A percentile compares a stretch with the other conserved stretches of the same genome.
Evolutionary conservation across 768 basidiomycete species (phyloP).

Genomic region (Mycena haematopus): DNA sequence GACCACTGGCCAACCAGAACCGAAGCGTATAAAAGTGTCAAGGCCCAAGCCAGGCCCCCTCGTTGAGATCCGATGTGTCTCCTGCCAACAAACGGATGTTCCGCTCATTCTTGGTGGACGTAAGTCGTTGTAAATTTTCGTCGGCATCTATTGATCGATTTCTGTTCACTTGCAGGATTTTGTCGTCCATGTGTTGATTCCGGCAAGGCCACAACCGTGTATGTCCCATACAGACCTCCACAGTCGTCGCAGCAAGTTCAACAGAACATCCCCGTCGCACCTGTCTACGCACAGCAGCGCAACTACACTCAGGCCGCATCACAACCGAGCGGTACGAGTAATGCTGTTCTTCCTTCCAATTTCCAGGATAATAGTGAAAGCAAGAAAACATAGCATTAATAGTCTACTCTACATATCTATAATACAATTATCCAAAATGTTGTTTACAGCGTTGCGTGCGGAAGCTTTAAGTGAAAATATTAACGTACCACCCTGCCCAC

Average conservation of each 20-base stretch:
- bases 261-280: not conserved
- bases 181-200: constrained; percentile 72
- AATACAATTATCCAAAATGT: constrained; percentile 16
- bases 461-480: constrained; percentile 42
- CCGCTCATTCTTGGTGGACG: constrained; percentile 80
- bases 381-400: constrained; percentile 13
- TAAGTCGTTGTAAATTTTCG: constrained; percentile 44
- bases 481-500: constrained; percentile 80
- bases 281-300: not conserved
- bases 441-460: constrained; percentile 14
- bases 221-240: constrained; percentile 23
- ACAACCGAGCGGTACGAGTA: not conserved
- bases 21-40: constrained; percentile 50
- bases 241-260: not conserved
- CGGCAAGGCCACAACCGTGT: constrained; percentile 46
- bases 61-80: constrained; percentile 57
- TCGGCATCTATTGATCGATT: not conserved
- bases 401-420: constrained; percentile 3
- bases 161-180: constrained; percentile 51
- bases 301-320: not conserved
- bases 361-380: too few relatives aligned
- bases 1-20: constrained; percentile 21
- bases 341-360: not conserved
- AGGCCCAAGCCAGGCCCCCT: too few relatives aligned
- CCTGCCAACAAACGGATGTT: constrained; percentile 71